Percentiles rank a stretch among this genome's conserved stretches.
Conservation (phyloP, 257 asterid species). For the Ajuga chamaepitys region DNA sequence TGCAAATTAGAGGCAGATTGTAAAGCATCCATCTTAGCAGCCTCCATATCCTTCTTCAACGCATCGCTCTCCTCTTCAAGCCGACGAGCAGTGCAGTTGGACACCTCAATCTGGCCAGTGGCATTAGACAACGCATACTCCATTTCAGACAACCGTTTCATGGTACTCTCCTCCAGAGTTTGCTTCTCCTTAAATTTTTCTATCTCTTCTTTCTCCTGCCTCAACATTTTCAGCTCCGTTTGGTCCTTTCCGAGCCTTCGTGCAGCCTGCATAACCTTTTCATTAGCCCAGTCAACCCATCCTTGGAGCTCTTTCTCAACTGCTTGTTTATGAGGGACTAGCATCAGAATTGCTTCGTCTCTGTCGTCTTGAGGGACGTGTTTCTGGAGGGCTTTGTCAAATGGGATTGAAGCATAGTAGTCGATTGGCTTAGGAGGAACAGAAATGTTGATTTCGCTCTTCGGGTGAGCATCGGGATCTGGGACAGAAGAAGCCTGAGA, state of each 20-base stretch:
- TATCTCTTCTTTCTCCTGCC: constrained; percentile 56
- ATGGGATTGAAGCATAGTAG: constrained; percentile 42
- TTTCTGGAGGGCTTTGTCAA: constrained; percentile 41
- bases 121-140: constrained; percentile 50
- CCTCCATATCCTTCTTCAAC: constrained; percentile 38
- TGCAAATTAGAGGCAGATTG: constrained; percentile 28
- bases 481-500: constrained; percentile 12
- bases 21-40: constrained; percentile 26
- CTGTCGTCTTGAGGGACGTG: constrained; percentile 41
- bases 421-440: constrained; percentile 24
- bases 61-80: constrained; percentile 39
- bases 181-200: constrained; percentile 54
- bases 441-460: constrained; percentile 8
- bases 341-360: constrained; percentile 38
- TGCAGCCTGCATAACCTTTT: constrained; percentile 74
- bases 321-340: constrained; percentile 31
- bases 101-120: constrained; percentile 35
- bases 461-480: constrained; percentile 14
- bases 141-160: constrained; percentile 60
- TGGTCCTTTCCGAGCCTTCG: constrained; percentile 51
- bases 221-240: constrained; percentile 59
- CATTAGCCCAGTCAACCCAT: constrained; percentile 69
- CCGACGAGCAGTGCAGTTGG: constrained; percentile 25
- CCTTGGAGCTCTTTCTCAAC: constrained; percentile 41
- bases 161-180: constrained; percentile 44